Percentiles rank a stretch among this genome's conserved stretches.
Conservation (phyloP, 2,329 filamentous ascomycete genomes). For the Rachicladosporium sp. region DNA sequence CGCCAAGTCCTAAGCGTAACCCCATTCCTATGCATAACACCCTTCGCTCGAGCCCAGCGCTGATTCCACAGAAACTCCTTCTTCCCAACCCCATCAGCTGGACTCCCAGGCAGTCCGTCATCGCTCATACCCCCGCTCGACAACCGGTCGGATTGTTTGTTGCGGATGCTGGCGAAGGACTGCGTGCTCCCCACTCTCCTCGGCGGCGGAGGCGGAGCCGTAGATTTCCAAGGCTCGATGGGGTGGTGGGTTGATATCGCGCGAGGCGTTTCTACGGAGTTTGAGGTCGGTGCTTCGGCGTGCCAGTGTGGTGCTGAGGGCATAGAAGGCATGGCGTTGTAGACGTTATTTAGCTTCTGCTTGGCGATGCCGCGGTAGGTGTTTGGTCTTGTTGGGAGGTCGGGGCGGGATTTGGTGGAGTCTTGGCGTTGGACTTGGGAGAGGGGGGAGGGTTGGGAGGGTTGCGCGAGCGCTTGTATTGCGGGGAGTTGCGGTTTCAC, state of each 20-base stretch:
- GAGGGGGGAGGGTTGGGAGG: conserved; percentile 18
- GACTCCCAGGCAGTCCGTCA: conserved; percentile 18
- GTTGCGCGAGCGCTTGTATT: conserved; percentile 5
- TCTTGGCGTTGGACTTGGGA: conserved; percentile 23
- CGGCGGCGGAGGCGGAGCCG: conserved; percentile 5
- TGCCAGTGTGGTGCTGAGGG: conserved; percentile 10
- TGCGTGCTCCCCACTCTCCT: conserved; percentile 23
- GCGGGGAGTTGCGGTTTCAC: conserved; percentile 14
- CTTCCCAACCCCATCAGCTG: conserved; percentile 41
- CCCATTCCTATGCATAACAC: conserved; percentile 49
- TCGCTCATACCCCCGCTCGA: conserved; percentile 17
- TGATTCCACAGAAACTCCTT: conserved; percentile 62
- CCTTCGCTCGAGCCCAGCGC: conserved; percentile 53
- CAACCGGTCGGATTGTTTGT: conserved; percentile 20
- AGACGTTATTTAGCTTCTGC: conserved; percentile 27
- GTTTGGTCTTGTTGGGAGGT: conserved; percentile 15
- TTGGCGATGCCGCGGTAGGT: conserved; percentile 26
- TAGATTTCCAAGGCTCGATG: conserved; percentile 2
- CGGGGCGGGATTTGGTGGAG: conserved; percentile 12
- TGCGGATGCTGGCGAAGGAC: conserved; percentile 16
- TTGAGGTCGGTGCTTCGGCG: conserved; percentile 7
- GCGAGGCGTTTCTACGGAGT: conserved; percentile 1
- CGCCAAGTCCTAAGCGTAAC: conserved; percentile 64
- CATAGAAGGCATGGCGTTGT: conserved; percentile 26
- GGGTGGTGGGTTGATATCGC: background rate